These are phyloP conservation scores for Bolboschoenoplectus hybrid DNA, from an alignment of 202 grass and related monocot genomes.

Conservation along the genomic window DNA sequence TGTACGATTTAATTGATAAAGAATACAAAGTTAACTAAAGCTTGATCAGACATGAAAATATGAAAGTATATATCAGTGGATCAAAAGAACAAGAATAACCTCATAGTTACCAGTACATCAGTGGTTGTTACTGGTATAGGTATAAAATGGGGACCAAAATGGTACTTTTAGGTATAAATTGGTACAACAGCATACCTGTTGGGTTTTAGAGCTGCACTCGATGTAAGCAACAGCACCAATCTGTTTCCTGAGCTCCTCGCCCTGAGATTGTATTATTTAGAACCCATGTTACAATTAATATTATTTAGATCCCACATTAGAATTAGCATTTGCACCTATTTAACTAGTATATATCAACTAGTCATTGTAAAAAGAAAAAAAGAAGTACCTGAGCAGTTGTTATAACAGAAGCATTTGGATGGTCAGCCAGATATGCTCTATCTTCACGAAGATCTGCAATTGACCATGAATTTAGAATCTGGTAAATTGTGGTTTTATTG, in stretches of 20 bases:
- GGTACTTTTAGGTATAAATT: neutral
- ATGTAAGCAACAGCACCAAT: constrained; percentile 81
- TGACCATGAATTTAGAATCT: constrained; percentile 5
- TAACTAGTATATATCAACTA: neutral
- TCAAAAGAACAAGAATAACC: constrained; percentile 5
- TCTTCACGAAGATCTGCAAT: constrained; percentile 72
- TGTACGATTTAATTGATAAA: constrained; percentile 31
- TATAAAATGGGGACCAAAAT: neutral
- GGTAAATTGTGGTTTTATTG: neutral
- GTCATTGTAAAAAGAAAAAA: neutral
- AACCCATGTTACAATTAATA: neutral
- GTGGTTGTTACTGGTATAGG: neutral
- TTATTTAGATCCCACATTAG: neutral
- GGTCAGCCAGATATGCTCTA: constrained; percentile 73
- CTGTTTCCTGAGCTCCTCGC: constrained; percentile 77
- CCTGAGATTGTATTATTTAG: constrained; percentile 47
- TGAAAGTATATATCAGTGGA: neutral
- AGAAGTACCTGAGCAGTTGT: constrained; percentile 55
- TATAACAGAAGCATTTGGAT: constrained; percentile 67
- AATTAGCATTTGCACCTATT: neutral
- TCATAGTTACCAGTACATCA: neutral
- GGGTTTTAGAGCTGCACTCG: constrained; percentile 96
- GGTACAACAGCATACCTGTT: constrained; percentile 48
- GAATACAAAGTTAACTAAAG: constrained; percentile 3
- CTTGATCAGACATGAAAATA: neutral